These are phyloP conservation scores for Lycium barbarum DNA, from an alignment of 257 asterid genomes.

Conservation along the genomic window DNA sequence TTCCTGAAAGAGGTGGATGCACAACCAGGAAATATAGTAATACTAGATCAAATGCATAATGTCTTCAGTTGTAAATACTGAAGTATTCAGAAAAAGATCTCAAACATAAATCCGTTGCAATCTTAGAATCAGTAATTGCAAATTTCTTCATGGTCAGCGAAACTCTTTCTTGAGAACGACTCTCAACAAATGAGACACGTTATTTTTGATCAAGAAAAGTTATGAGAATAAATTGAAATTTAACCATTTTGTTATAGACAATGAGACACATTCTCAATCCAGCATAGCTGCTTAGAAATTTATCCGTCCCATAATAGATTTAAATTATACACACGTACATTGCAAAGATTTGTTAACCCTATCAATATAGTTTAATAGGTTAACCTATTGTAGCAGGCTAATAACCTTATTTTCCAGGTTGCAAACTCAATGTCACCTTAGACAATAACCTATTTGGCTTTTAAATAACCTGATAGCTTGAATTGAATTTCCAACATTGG, in stretches of 20 bases:
- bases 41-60: conserved; percentile 10
- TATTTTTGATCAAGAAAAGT: too few species aligned
- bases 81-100: not conserved
- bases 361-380: not conserved
- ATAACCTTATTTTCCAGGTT: not conserved
- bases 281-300: not conserved
- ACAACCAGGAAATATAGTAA: not conserved
- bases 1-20: not conserved
- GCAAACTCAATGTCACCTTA: conserved; percentile 14
- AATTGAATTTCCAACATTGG: not conserved
- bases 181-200: not conserved
- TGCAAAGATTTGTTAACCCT: not conserved
- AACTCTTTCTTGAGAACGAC: not conserved
- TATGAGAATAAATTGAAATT: too few species aligned
- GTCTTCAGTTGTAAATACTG: not conserved
- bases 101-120: not conserved
- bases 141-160: not conserved
- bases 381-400: not conserved
- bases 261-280: not conserved
- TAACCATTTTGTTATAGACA: too few species aligned
- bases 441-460: not conserved
- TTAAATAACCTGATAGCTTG: not conserved
- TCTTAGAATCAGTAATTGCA: not conserved
- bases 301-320: not conserved
- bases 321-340: not conserved